A percentile compares a stretch with the other conserved stretches of the same genome.
Evolutionary conservation across 2,329 filamentous ascomycete species (phyloP).

Genomic region (Fusarium newnesense): DNA sequence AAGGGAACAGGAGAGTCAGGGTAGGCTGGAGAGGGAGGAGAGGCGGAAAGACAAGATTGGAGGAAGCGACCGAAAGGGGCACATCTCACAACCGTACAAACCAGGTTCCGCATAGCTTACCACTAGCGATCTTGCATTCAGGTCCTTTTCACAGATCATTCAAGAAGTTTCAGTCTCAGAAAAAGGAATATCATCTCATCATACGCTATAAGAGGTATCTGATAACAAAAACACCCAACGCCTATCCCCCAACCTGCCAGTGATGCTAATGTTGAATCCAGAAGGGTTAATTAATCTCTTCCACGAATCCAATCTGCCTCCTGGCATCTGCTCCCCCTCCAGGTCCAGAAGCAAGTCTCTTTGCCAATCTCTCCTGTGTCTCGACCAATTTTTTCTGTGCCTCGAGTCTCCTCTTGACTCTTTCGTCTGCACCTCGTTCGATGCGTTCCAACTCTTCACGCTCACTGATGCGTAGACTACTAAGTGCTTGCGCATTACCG

Average conservation of each 20-base stretch:
- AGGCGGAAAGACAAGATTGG: background rate
- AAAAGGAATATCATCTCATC: background rate
- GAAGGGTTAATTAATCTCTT: constrained; percentile 57
- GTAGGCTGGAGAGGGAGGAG: background rate
- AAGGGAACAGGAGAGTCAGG: background rate
- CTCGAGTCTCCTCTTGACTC: constrained; percentile 57
- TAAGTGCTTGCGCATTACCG: constrained; percentile 61
- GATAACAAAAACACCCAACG: constrained; percentile 7
- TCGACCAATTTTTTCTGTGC: constrained; percentile 66
- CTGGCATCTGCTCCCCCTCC: constrained; percentile 46
- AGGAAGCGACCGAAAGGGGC: background rate
- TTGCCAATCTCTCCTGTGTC: constrained; percentile 53
- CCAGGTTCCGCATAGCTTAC: too few species aligned
- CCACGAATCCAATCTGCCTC: constrained; percentile 67
- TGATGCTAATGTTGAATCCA: background rate
- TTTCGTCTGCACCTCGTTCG: constrained; percentile 57
- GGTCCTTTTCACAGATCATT: too few species aligned
- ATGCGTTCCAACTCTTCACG: constrained; percentile 61
- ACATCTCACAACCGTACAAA: background rate
- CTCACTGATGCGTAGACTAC: constrained; percentile 60
- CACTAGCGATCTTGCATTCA: too few species aligned
- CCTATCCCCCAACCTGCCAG: constrained; percentile 15
- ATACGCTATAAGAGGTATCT: constrained; percentile 11
- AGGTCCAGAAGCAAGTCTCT: constrained; percentile 56
- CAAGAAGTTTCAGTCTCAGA: background rate